Evolutionary conservation across 2,329 filamentous ascomycete species (phyloP).

Genomic region (Colletotrichum sp.): DNA sequence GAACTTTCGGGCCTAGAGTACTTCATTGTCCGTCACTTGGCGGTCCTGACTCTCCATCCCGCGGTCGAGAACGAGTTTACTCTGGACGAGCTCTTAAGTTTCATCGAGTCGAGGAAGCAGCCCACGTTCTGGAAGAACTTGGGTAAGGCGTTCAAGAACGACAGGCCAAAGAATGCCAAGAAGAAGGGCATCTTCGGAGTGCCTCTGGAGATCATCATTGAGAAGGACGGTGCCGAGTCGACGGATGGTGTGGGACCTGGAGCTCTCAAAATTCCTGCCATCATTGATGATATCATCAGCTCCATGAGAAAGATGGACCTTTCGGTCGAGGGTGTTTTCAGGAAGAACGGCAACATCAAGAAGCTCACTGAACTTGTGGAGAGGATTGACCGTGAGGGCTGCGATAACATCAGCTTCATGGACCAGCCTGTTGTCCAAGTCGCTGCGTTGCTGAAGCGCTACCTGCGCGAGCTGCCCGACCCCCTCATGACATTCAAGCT

Average conservation of each 20-base stretch:
- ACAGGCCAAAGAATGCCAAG: constrained; percentile 77
- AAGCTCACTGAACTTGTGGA: constrained; percentile 87
- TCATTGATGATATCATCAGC: constrained; percentile 92
- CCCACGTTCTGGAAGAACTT: constrained; percentile 98
- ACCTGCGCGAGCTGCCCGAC: constrained; percentile 91
- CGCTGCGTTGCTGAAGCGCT: constrained; percentile 92
- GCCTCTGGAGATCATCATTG: constrained; percentile 84
- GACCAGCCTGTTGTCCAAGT: constrained; percentile 92
- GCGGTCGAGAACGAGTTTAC: constrained; percentile 89
- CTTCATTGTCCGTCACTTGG: constrained; percentile 95
- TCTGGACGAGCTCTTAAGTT: constrained; percentile 88
- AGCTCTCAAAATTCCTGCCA: constrained; percentile 85
- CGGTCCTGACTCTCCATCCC: constrained; percentile 93
- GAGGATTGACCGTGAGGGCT: constrained; percentile 83
- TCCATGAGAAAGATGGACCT: constrained; percentile 99
- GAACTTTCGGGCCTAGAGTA: constrained; percentile 95
- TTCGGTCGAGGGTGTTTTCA: constrained; percentile 97
- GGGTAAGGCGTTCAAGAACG: constrained; percentile 92
- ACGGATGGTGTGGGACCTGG: constrained; percentile 95
- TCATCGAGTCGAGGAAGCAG: constrained; percentile 89
- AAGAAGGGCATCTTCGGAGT: constrained; percentile 96
- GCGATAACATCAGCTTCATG: constrained; percentile 83
- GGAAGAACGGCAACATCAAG: constrained; percentile 99
- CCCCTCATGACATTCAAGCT: constrained; percentile 95
- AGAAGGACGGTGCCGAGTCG: constrained; percentile 95